Evolutionary conservation across 2,329 filamentous ascomycete genomes (phyloP).

Genomic region (Graphilbum fragrans): DNA sequence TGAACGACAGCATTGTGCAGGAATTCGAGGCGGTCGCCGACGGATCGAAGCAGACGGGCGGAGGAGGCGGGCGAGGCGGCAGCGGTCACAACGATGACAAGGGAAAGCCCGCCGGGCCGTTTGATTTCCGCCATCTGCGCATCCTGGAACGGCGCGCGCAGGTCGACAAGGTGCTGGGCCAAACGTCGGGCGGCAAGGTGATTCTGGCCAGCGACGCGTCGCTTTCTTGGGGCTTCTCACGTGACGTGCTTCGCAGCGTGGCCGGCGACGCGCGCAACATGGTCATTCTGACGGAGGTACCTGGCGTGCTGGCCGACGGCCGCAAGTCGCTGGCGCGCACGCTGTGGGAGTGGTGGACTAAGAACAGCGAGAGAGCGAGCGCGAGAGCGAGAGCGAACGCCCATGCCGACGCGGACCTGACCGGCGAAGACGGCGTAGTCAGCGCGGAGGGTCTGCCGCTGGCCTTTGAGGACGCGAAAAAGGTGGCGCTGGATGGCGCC

Average conservation of each 20-base stretch:
- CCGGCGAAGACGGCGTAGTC: constrained; percentile 47
- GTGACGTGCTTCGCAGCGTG: constrained; percentile 61
- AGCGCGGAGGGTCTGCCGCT: constrained; percentile 52
- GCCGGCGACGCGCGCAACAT: constrained; percentile 70
- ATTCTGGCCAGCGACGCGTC: constrained; percentile 86
- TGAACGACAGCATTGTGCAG: constrained; percentile 89
- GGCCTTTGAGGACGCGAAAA: constrained; percentile 46
- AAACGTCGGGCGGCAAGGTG: constrained; percentile 46
- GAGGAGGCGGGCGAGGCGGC: constrained; percentile 32
- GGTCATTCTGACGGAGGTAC: constrained; percentile 73
- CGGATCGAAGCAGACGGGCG: constrained; percentile 32
- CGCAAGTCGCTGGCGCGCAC: constrained; percentile 54
- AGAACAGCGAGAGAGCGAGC: background rate
- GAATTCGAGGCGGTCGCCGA: constrained; percentile 71
- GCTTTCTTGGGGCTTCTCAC: constrained; percentile 91
- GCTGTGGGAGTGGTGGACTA: constrained; percentile 63
- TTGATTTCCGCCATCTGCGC: constrained; percentile 79
- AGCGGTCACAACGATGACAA: constrained; percentile 26
- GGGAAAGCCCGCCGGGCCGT: constrained; percentile 54
- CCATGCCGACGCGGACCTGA: constrained; percentile 11
- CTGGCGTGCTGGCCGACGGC: constrained; percentile 30
- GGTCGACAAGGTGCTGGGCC: constrained; percentile 54
- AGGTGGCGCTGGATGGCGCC: constrained; percentile 56
- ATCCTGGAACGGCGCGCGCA: constrained; percentile 73
- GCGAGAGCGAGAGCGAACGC: too few relatives aligned